phyloP scores from a whole-genome alignment of 345 rosid species.

The Abelmoschus esculentus region DNA sequence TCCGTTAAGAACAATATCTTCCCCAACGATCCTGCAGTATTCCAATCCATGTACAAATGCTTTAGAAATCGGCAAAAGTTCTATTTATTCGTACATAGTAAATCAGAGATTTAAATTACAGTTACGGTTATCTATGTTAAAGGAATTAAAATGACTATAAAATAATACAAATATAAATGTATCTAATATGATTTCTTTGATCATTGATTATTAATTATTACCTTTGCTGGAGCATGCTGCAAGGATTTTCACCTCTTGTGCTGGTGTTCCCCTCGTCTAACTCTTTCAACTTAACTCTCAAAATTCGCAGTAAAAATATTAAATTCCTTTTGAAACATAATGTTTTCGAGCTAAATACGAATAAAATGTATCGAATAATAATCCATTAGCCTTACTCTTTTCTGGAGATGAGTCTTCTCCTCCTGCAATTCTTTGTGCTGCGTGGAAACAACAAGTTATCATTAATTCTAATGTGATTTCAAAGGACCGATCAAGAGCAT shows the following conservation, averaged over 20 bases:
- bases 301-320: background rate
- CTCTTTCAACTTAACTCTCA: conserved; percentile 24
- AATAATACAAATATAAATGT: too few species aligned
- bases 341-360: background rate
- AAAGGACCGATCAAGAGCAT: background rate
- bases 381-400: conserved; percentile 31
- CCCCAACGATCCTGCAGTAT: conserved; percentile 17
- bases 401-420: conserved; percentile 40
- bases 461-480: background rate
- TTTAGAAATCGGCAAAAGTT: background rate
- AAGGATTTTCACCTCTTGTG: conserved; percentile 13
- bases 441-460: background rate
- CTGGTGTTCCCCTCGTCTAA: conserved; percentile 15
- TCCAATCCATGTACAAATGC: background rate
- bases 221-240: conserved; percentile 23
- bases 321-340: background rate
- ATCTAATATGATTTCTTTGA: too few species aligned
- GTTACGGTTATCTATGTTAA: too few species aligned
- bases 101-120: too few species aligned
- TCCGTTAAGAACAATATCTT: background rate
- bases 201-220: background rate
- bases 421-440: conserved; percentile 44
- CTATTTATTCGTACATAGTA: too few species aligned
- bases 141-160: too few species aligned
- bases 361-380: too few species aligned